phyloP scores from a whole-genome alignment of 352 stramenopile genomes.

The Phytophthora crassamura region DNA sequence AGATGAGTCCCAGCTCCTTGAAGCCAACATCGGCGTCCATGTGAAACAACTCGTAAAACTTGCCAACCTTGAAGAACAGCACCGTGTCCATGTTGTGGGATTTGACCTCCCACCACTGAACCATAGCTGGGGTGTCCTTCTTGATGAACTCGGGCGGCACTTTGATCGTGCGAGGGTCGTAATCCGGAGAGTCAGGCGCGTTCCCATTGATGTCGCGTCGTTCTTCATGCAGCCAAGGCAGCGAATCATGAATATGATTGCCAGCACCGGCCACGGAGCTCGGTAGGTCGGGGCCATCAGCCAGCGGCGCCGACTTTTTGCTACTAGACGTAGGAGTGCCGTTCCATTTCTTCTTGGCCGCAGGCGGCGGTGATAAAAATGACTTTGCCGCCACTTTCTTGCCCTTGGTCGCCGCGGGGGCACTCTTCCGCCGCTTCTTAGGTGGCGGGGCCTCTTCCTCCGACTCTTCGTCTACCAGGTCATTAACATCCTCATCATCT shows the following conservation, averaged over 20 bases:
- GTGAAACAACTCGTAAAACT: conserved; percentile 98
- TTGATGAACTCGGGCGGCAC: conserved; percentile 90
- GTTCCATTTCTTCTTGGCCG: conserved; percentile 36
- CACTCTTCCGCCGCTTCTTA: conserved; percentile 58
- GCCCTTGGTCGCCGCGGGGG: conserved; percentile 26
- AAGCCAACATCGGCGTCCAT: conserved; percentile 99
- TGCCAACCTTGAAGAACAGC: conserved; percentile 99
- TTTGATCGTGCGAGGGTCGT: conserved; percentile 93
- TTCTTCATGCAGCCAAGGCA: conserved; percentile 89
- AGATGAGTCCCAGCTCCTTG: conserved; percentile 95
- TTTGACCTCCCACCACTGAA: conserved; percentile 99
- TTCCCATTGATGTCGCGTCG: conserved; percentile 92
- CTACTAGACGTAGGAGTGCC: conserved; percentile 18
- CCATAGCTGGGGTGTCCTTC: conserved; percentile 95
- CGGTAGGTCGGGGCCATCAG: conserved; percentile 25
- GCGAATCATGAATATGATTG: conserved; percentile 92
- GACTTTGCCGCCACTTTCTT: conserved; percentile 37
- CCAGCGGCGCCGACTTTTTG: conserved; percentile 41
- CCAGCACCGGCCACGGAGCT: conserved; percentile 61
- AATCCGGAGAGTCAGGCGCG: conserved; percentile 83
- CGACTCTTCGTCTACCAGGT: conserved; percentile 52
- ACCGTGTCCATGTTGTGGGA: conserved; percentile 97
- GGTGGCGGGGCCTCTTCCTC: conserved; percentile 43
- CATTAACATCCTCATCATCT: conserved; percentile 53
- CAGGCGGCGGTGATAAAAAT: conserved; percentile 50